A percentile compares a stretch with the other conserved stretches of the same genome.
Evolutionary conservation across 2,329 filamentous ascomycete species (phyloP).

Genomic region (Gnomoniopsis sp.): DNA sequence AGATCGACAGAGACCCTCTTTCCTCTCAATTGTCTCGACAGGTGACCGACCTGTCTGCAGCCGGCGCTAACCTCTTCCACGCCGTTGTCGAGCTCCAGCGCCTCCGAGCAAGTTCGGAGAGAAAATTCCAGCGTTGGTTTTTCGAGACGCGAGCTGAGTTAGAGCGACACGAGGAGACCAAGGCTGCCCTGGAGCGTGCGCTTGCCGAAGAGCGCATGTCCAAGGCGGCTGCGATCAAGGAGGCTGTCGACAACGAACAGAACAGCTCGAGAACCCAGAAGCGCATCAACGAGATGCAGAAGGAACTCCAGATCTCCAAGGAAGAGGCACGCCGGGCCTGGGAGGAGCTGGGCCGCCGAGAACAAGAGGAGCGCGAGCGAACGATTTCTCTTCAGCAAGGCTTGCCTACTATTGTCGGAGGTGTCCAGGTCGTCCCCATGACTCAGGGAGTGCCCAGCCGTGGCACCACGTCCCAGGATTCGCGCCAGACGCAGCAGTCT

Average conservation of each 20-base stretch:
- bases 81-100: constrained; percentile 95
- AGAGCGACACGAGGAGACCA: constrained; percentile 78
- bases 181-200: constrained; percentile 72
- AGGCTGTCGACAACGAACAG: constrained; percentile 63
- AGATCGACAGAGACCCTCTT: constrained; percentile 77
- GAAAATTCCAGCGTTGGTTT: constrained; percentile 98
- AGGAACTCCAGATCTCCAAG: constrained; percentile 90
- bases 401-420: constrained; percentile 83
- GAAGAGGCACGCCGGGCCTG: constrained; percentile 93
- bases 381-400: constrained; percentile 83
- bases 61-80: constrained; percentile 94
- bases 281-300: constrained; percentile 82
- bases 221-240: constrained; percentile 63
- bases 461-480: constrained; percentile 42
- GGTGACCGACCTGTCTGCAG: constrained; percentile 94
- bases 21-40: constrained; percentile 88
- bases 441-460: constrained; percentile 64
- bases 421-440: constrained; percentile 95
- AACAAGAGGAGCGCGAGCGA: constrained; percentile 88
- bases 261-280: constrained; percentile 71
- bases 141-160: constrained; percentile 89
- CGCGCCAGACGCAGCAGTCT: constrained; percentile 26
- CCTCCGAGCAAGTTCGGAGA: constrained; percentile 87
- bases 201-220: constrained; percentile 72
- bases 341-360: constrained; percentile 91